A percentile compares a stretch with the other conserved stretches of the same genome.
These are phyloP conservation scores for Kluyveromyces dobzhanskii DNA, from an alignment of 805 yeast species.

Conservation along the genomic window DNA sequence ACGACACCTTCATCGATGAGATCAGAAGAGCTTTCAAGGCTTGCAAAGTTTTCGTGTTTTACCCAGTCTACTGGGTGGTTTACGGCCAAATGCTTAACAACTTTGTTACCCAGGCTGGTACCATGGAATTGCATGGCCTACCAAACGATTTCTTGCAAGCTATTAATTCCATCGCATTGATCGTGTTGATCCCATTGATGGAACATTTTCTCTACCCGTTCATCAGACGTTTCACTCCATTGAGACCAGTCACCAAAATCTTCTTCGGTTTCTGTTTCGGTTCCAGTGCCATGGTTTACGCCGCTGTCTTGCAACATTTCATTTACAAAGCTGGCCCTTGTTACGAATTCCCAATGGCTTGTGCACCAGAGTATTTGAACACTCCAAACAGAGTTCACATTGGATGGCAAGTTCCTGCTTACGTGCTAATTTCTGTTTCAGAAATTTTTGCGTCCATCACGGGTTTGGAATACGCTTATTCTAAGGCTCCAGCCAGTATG, in stretches of 20 bases:
- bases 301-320: slow-evolving; percentile 64
- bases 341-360: slow-evolving; percentile 51
- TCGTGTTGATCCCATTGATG: slow-evolving; percentile 67
- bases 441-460: slow-evolving; percentile 77
- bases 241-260: slow-evolving; percentile 67
- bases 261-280: slow-evolving; percentile 62
- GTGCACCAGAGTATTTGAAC: slow-evolving; percentile 31
- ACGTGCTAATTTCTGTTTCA: slow-evolving; percentile 61
- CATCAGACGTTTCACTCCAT: slow-evolving; percentile 41
- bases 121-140: slow-evolving; percentile 65
- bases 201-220: slow-evolving; percentile 52
- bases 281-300: slow-evolving; percentile 59
- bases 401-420: slow-evolving; percentile 59
- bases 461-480: slow-evolving; percentile 77
- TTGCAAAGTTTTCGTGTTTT: slow-evolving; percentile 64
- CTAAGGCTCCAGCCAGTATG: slow-evolving; percentile 63
- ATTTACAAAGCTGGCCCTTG: slow-evolving; percentile 70
- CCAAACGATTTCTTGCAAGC: slow-evolving; percentile 77
- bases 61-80: slow-evolving; percentile 67
- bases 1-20: slow-evolving; percentile 66
- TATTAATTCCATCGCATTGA: slow-evolving; percentile 66
- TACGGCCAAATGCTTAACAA: slow-evolving; percentile 68
- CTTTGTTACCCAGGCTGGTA: slow-evolving; percentile 66
- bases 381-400: slow-evolving; percentile 42
- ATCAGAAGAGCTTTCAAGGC: slow-evolving; percentile 56